phyloP scores from a whole-genome alignment of 768 basidiomycete species.

The Fomitopsis serialis region DNA sequence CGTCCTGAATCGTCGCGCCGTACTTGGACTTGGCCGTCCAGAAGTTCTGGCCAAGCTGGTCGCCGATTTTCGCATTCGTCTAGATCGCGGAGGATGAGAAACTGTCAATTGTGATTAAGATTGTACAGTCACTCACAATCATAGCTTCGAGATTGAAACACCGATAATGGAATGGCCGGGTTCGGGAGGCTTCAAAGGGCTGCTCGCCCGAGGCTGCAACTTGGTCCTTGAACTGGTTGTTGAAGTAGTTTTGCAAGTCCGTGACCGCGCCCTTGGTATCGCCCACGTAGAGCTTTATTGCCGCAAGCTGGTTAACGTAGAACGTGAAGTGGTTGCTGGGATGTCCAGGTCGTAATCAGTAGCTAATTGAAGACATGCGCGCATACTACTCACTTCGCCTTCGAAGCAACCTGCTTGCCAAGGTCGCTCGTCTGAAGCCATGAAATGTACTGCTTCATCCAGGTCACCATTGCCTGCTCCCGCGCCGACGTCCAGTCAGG shows the following conservation, averaged over 20 bases:
- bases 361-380: background rate
- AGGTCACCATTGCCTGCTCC: conserved; percentile 36
- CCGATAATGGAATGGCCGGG: conserved; percentile 52
- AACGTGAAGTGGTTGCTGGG: conserved; percentile 51
- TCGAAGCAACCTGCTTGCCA: conserved; percentile 34
- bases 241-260: conserved; percentile 37
- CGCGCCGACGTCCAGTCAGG: conserved; percentile 37
- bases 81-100: conserved; percentile 17
- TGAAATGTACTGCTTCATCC: conserved; percentile 36
- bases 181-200: conserved; percentile 51
- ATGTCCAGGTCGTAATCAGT: background rate
- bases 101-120: background rate
- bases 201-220: conserved; percentile 49
- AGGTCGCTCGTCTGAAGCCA: conserved; percentile 43
- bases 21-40: conserved; percentile 43
- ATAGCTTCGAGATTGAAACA: conserved; percentile 55
- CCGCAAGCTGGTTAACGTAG: conserved; percentile 40
- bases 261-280: conserved; percentile 35
- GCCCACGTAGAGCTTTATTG: conserved; percentile 34
- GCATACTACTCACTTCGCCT: conserved; percentile 43
- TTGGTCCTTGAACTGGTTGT: conserved; percentile 38
- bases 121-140: conserved; percentile 42
- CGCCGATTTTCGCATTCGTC: conserved; percentile 50
- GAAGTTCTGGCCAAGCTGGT: conserved; percentile 42
- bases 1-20: conserved; percentile 47